These are phyloP conservation scores for Yarrowia sp. DNA, from an alignment of 805 yeast genomes.

Conservation along the genomic window DNA sequence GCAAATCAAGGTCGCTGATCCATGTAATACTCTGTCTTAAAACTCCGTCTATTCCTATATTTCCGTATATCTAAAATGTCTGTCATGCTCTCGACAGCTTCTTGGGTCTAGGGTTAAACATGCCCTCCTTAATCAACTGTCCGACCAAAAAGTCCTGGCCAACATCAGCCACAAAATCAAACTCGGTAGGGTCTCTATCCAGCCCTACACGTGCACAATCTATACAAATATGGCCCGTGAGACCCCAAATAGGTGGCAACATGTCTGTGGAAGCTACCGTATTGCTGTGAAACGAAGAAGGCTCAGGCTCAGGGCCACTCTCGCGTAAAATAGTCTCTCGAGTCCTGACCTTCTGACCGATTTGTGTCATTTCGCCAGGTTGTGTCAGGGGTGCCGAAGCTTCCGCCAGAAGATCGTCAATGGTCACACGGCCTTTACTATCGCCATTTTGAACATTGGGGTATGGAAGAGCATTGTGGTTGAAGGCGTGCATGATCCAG, in stretches of 20 bases:
- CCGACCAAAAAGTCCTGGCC: conserved; percentile 16
- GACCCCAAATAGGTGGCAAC: conserved; percentile 41
- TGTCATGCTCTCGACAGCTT: neutral
- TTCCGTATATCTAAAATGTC: neutral
- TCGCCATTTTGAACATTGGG: neutral
- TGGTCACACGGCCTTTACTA: neutral
- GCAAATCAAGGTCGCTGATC: neutral
- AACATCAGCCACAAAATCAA: conserved; percentile 8
- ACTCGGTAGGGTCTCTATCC: conserved; percentile 35
- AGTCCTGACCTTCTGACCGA: neutral
- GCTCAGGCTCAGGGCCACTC: conserved; percentile 12
- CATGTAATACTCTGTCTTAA: too few species aligned
- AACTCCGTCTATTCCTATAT: neutral
- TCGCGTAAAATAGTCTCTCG: neutral
- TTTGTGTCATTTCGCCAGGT: conserved; percentile 7
- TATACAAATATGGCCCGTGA: conserved; percentile 44
- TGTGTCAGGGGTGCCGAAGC: conserved; percentile 3
- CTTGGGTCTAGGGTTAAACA: neutral
- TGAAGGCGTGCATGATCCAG: conserved; percentile 24
- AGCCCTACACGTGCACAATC: conserved; percentile 42
- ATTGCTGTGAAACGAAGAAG: neutral
- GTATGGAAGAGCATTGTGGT: conserved; percentile 10
- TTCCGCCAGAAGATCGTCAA: conserved; percentile 1
- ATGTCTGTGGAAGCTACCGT: neutral
- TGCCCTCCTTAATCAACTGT: conserved; percentile 3